Conservation (phyloP, 2,329 filamentous ascomycete species). For the Fusarium verrucosum region DNA sequence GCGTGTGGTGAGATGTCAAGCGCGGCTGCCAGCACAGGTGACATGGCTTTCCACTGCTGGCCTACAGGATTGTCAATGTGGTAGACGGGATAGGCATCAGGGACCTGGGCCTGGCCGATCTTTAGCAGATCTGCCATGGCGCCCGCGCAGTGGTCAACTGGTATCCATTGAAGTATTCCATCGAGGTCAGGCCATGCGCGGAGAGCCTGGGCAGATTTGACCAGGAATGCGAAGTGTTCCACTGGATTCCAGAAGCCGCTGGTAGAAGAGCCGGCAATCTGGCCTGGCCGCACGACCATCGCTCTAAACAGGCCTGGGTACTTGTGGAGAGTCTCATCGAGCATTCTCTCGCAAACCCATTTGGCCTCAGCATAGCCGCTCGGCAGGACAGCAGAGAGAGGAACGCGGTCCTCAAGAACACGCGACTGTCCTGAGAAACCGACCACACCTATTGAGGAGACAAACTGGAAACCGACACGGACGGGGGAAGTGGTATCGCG, state of each 20-base stretch:
- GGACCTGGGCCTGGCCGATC: background rate
- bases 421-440: conserved; percentile 36
- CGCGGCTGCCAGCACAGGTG: background rate
- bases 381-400: conserved; percentile 52
- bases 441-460: conserved; percentile 55
- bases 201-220: conserved; percentile 60
- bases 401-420: conserved; percentile 56
- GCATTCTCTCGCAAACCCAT: conserved; percentile 46
- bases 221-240: conserved; percentile 60
- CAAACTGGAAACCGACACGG: conserved; percentile 50
- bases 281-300: conserved; percentile 58
- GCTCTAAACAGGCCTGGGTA: conserved; percentile 55
- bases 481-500: too few relatives aligned
- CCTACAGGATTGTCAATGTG: conserved; percentile 40
- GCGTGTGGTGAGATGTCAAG: background rate
- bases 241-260: conserved; percentile 65
- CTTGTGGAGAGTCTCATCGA: conserved; percentile 58
- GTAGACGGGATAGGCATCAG: conserved; percentile 23
- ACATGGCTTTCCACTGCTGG: conserved; percentile 31
- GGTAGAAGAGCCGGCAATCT: conserved; percentile 60
- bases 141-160: conserved; percentile 51
- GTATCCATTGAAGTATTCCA: conserved; percentile 56
- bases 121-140: conserved; percentile 22
- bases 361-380: conserved; percentile 8
- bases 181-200: conserved; percentile 53